Evolutionary conservation across 1,284 basidiomycete species (phyloP), one percentile per base, ranked within the genome.

Genomic region (Ustilago loliicola): DNA sequence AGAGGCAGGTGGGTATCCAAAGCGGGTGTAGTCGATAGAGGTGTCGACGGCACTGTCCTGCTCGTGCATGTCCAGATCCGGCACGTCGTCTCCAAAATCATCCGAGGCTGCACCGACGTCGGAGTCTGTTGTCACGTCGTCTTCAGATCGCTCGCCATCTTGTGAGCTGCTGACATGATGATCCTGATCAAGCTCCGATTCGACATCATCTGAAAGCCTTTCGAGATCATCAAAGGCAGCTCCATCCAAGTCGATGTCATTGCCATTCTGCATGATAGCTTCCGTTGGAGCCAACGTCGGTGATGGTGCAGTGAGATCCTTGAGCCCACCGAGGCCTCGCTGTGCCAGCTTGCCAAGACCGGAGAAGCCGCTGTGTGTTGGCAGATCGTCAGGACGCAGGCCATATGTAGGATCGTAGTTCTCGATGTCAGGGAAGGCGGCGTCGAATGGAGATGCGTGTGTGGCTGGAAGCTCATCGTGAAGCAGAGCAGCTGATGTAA

Each of bases 371-470:
- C 89, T 89, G 85, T 78, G 72, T 9, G 53, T 78, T 7, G 94
- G 94, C 6, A 96, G 58, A 38, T 80, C 81, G 58, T 83, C 81
- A 7, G 80, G 89, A 17, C 96, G 91, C n/a, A 98, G 88, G n/a
- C 96, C 96, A 83, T 98, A 98, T 0, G 96, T 98, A 0, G 95
- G 96, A 83, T 98, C 96, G 86, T 94, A 97, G 73, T 93, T 91
- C 87, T 96, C 95, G 47, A 95, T 90, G 50, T 85, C 83, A 34
- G 75, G 77, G 40, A 81, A 76, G 1, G 64, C 69, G 6, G 75
- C 64, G 40, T 66, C 71, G 65, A 78, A 74, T 1, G 77, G 59
- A 10, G 77, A 78, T 36, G 77, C 36, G 11, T 65, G 55, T 10
- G 66, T 40, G 9, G 59, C 27, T 0, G 61, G 51, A 36, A 57